Conservation (phyloP, 441 rosid genomes). For the Erysimum cheiri region DNA sequence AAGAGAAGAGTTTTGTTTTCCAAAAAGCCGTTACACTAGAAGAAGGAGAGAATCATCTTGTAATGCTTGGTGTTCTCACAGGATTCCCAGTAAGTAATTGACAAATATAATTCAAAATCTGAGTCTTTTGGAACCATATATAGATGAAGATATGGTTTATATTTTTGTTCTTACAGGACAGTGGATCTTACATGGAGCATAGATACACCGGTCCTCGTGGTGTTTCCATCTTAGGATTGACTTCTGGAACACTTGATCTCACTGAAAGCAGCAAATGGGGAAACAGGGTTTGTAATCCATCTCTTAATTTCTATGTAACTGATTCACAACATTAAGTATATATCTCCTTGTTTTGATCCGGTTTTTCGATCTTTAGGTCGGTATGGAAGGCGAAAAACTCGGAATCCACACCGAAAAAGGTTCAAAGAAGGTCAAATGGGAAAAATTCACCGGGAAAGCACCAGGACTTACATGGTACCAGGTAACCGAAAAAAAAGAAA, state of each 20-base stretch:
- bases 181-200: conserved; percentile 60
- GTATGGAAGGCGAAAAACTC: conserved; percentile 36
- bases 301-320: not conserved
- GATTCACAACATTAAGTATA: conserved; percentile 10
- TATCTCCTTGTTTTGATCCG: conserved; percentile 10
- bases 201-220: conserved; percentile 56
- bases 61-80: conserved; percentile 49
- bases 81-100: conserved; percentile 51
- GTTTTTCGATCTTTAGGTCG: conserved; percentile 12
- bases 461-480: conserved; percentile 40
- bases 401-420: conserved; percentile 4
- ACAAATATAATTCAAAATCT: not conserved
- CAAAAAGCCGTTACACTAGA: conserved; percentile 40
- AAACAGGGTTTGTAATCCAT: conserved; percentile 43
- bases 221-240: conserved; percentile 52
- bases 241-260: conserved; percentile 49
- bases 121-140: not conserved
- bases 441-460: conserved; percentile 28
- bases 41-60: conserved; percentile 49
- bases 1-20: conserved; percentile 56
- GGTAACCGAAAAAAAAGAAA: conserved; percentile 7
- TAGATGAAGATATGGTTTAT: not conserved
- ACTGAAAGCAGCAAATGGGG: conserved; percentile 47
- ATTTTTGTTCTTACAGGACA: conserved; percentile 46
- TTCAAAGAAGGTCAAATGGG: conserved; percentile 10